A percentile compares a stretch with the other conserved stretches of the same genome.
Conservation (phyloP, 768 basidiomycete species). For the Pisolithus sp. region DNA sequence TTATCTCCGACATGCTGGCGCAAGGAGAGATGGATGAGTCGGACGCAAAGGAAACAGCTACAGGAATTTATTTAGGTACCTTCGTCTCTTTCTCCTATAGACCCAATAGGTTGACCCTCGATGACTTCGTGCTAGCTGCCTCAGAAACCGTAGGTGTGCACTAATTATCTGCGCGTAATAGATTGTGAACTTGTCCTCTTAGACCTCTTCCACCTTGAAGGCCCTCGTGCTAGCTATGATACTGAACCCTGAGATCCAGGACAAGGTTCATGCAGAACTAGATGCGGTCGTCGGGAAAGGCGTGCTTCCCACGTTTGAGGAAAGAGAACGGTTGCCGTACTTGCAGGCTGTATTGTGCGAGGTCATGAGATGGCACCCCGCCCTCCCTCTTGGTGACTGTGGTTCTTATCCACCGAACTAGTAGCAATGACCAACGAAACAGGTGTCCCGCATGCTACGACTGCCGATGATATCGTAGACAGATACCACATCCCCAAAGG, state of each 20-base stretch:
- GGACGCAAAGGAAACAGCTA: no score
- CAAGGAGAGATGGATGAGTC: no score
- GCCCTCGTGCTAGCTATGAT: constrained; percentile 25
- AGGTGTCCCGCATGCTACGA: constrained; percentile 20
- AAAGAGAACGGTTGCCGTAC: constrained; percentile 18
- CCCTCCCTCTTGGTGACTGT: constrained; percentile 14
- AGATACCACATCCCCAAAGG: constrained; percentile 18
- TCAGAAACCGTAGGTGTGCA: constrained; percentile 19
- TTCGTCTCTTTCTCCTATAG: no score
- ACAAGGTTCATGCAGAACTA: constrained; percentile 20
- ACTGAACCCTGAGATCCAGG: constrained; percentile 19
- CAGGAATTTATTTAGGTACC: no score
- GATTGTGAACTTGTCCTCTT: not conserved
- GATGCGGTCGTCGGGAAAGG: constrained; percentile 15
- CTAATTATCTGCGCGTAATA: not conserved
- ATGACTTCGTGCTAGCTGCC: constrained; percentile 20
- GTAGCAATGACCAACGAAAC: not conserved
- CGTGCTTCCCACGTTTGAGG: constrained; percentile 17
- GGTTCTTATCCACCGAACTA: not conserved
- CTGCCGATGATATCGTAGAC: constrained; percentile 10
- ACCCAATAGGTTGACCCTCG: no score
- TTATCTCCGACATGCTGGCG: no score
- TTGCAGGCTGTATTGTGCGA: constrained; percentile 21
- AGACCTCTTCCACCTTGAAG: constrained; percentile 17
- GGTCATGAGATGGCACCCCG: constrained; percentile 19